Base-by-base conservation (phyloP, 257 asterid species). In the Mentha longifolia region DNA sequence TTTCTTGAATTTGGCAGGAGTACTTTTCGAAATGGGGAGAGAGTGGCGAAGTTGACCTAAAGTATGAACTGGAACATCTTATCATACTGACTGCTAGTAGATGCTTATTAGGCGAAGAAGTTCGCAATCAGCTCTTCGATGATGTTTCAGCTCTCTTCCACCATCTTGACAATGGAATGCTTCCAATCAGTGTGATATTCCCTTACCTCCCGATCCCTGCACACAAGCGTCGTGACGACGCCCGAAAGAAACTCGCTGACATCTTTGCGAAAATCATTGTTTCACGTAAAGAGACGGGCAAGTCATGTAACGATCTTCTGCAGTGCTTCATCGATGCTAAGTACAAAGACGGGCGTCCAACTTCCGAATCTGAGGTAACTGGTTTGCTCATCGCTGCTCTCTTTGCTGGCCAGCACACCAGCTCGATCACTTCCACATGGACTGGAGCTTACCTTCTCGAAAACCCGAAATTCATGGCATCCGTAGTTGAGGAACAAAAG, bases 361-460 rank as follows among this genome's bases (percentile, higher is more conserved):
- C 98, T 0, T 87, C 97, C 0, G 91, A 93, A 57, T 46, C 85
- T 5, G 98, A 93, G 83, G 80, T 88, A 17, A 91, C 98, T 1
- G 98, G 98, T 49, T 81, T 93, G 51, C 94, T 93, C 57, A 93
- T 93, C 45, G 98, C 97, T 25, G 98, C 98, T 25, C 95, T 93
- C 46, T 93, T 93, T 20, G 97, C 98, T 13, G 98, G 98, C 31
- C 98, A 93, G 85, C 98, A 93, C 83, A 93, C 98, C 12, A 93
- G 98, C 42, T 93, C 97, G 70, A 93, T 93, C 59, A 93, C 98
- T 39, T 93, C 98, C 65, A 89, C 95, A 0, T 93, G 97, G 98
- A 77, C 98, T 0, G 98, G 97, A 20, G 92, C 97, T 0, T 91
- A 93, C 88, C 98, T 93, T 70, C 90, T 93, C 12, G 65, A 83